Percentiles rank a stretch among this genome's conserved stretches.
phyloP scores from a whole-genome alignment of 2,329 filamentous ascomycete genomes.

The Blumeria graminis region DNA sequence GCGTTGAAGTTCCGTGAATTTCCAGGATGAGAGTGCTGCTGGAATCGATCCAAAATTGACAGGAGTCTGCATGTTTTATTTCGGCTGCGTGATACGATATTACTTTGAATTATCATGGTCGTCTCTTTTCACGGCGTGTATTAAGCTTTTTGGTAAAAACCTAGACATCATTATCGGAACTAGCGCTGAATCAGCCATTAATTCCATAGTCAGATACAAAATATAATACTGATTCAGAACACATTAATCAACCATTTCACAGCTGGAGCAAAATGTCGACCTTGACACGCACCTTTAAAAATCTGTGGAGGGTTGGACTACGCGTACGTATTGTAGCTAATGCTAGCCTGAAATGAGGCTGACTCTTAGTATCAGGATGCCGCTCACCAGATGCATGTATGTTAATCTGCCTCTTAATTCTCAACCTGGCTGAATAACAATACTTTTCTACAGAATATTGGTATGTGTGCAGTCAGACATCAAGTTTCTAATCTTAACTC shows the following conservation, averaged over 20 bases:
- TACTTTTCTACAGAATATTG: conserved; percentile 12
- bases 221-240: conserved; percentile 10
- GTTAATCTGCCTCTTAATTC: conserved; percentile 17
- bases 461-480: conserved; percentile 6
- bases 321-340: conserved; percentile 23
- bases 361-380: conserved; percentile 42
- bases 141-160: no score
- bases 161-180: no score
- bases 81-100: no score
- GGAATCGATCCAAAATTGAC: no score
- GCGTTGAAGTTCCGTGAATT: no score
- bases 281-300: conserved; percentile 60
- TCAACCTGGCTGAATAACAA: conserved; percentile 4
- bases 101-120: no score
- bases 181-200: no score
- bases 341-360: conserved; percentile 11
- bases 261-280: conserved; percentile 50
- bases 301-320: conserved; percentile 67
- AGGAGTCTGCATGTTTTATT: no score
- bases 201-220: no score
- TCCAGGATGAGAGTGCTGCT: no score
- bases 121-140: no score
- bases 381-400: conserved; percentile 79
- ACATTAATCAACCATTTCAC: not conserved
- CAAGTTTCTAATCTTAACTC: conserved; percentile 2